Evolutionary conservation across 169 alveolate species (phyloP), one percentile per base, ranked within the genome.

Genomic region (Perkinsus chesapeaki): DNA sequence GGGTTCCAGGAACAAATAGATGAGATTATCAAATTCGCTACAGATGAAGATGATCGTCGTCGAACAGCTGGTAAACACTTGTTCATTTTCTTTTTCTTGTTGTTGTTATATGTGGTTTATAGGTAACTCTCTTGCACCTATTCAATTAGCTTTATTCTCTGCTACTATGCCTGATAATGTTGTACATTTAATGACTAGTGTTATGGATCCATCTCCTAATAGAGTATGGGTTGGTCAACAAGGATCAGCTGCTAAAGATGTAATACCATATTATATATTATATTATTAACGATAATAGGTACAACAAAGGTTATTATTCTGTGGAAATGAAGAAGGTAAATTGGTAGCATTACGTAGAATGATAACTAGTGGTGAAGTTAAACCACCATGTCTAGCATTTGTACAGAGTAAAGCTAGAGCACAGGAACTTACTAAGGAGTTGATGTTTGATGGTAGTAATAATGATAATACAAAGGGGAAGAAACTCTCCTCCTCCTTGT

Each of bases 81-180:
- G n/a, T n/a, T 43, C 5, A 43, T 43, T 9, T 16, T 43, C 23
- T 9, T 5, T 5, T 9, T 43, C 23, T 43, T 43, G 60, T 9
- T 5, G 60, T 43, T 43, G 16, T 5, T 43, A 16, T 9, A 9
- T 5, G 16, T 43, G 23, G 23, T 43, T 5, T 16, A 9, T 43
- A 43, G 60, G 60, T 5, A 43, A 16, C 60, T 9, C 60, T 43
- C 60, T 43, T 16, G 16, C 60, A 5, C 23, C 60, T 43, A 94
- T 94, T 27, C 95, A 94, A 47, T 43, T 94, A 37, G 94, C 95
- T 73, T 95, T 97, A 39, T 98, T 97, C 91, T 95, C 97, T 91
- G 99, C 98, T 34, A 98, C 99, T 0, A 94, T 98, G 94, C 95
- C 96, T 47, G 97, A 97, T 39, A 96, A 93, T 91, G 95, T 96